phyloP scores from a whole-genome alignment of 331 rosid species.

The Acacia concinna region DNA sequence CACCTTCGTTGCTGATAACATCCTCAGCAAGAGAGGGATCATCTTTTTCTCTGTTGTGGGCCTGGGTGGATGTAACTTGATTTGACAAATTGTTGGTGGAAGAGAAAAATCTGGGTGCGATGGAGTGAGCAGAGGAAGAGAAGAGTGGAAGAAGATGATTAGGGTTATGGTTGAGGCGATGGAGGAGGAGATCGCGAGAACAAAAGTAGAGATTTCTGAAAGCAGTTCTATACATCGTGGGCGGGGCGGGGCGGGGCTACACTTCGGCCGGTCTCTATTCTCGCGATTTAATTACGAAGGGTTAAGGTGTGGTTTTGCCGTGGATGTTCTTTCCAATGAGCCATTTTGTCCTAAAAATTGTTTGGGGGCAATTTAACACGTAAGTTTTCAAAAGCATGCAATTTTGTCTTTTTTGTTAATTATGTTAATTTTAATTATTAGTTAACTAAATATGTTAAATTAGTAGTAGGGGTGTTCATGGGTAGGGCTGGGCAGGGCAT shows the following conservation, averaged over 20 bases:
- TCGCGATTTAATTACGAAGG: not conserved
- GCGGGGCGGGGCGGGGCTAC: not conserved
- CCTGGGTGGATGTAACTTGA: not conserved
- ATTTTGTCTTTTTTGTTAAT: too few relatives aligned
- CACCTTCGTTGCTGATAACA: constrained; percentile 41
- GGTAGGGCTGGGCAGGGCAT: too few relatives aligned
- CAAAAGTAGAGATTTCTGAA: constrained; percentile 31
- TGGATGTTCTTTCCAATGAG: too few relatives aligned
- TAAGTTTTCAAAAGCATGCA: too few relatives aligned
- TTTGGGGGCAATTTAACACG: too few relatives aligned
- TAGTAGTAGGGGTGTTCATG: too few relatives aligned
- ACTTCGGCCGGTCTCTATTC: not conserved
- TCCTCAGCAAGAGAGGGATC: constrained; percentile 26
- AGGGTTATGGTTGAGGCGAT: constrained; percentile 2
- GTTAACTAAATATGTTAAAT: too few relatives aligned
- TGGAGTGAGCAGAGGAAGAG: not conserved
- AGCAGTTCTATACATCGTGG: constrained; percentile 18
- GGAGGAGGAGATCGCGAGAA: constrained; percentile 29
- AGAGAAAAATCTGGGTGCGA: constrained; percentile 18
- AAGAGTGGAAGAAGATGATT: not conserved
- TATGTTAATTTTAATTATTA: too few relatives aligned
- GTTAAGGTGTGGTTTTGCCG: too few relatives aligned
- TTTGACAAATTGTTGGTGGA: not conserved
- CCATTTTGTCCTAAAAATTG: too few relatives aligned
- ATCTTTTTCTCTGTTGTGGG: not conserved